Percentiles rank a stretch among this genome's conserved stretches.
Conservation (phyloP, 116 monocot species). For the Phalaenopsis hybrid region DNA sequence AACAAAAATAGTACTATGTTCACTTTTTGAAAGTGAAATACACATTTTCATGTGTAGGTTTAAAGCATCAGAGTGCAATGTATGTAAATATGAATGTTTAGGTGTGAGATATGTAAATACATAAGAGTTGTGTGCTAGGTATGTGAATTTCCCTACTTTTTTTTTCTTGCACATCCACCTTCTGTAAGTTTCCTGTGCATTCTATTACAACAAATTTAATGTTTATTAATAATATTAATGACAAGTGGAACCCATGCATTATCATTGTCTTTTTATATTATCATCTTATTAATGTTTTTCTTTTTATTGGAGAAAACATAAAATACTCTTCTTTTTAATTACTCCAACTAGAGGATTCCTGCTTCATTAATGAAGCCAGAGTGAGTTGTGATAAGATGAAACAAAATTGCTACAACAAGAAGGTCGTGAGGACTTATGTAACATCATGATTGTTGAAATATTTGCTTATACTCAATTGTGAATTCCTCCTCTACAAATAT, state of each 20-base stretch:
- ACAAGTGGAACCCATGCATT: background rate
- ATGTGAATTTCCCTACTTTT: too few species aligned
- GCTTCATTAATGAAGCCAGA: background rate
- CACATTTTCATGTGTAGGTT: too few species aligned
- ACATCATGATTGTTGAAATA: background rate
- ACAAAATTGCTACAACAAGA: background rate
- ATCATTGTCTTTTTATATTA: background rate
- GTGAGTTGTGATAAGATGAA: background rate
- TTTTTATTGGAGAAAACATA: background rate
- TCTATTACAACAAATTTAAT: background rate
- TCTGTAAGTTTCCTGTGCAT: background rate
- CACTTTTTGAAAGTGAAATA: too few species aligned
- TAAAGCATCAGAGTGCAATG: too few species aligned
- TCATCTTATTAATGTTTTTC: background rate
- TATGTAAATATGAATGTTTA: too few species aligned
- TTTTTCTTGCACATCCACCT: too few species aligned
- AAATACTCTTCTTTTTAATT: background rate
- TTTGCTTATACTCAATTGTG: background rate
- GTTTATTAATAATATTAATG: background rate
- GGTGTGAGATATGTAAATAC: too few species aligned
- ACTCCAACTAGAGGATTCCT: background rate
- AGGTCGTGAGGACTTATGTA: background rate
- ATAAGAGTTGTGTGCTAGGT: too few species aligned
- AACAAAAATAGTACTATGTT: too few species aligned
- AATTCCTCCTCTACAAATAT: background rate